Percentiles rank a stretch among this genome's conserved stretches.
phyloP scores from a whole-genome alignment of 73 alveolate species.

The Paramecium biaurelia region DNA sequence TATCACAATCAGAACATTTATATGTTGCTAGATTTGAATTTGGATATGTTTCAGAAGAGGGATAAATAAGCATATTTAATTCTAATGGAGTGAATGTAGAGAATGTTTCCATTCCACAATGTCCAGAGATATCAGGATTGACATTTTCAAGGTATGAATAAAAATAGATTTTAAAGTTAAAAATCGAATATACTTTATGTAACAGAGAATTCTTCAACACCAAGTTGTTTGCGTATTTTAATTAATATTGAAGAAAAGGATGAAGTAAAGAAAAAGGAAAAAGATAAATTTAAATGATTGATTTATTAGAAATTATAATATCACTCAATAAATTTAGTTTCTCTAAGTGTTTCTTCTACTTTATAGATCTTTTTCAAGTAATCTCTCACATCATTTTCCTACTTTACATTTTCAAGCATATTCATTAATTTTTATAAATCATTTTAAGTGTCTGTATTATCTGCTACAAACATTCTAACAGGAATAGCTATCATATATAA shows the following conservation, averaged over 20 bases:
- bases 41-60: slow-evolving; percentile 62
- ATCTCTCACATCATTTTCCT: slow-evolving; percentile 62
- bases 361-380: slow-evolving; percentile 15
- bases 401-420: not conserved
- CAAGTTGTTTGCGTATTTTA: slow-evolving; percentile 36
- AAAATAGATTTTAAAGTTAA: not conserved
- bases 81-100: slow-evolving; percentile 52
- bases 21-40: slow-evolving; percentile 67
- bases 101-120: slow-evolving; percentile 42
- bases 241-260: slow-evolving; percentile 17
- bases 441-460: slow-evolving; percentile 39
- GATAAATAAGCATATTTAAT: slow-evolving; percentile 43
- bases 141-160: slow-evolving; percentile 48
- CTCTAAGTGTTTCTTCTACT: slow-evolving; percentile 52
- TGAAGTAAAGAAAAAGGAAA: slow-evolving; percentile 26
- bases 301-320: not conserved
- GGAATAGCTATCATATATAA: slow-evolving; percentile 9
- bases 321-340: slow-evolving; percentile 56
- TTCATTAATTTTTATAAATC: slow-evolving; percentile 11
- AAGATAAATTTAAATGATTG: slow-evolving; percentile 35
- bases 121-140: slow-evolving; percentile 61
- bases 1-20: slow-evolving; percentile 54
- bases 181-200: slow-evolving; percentile 39
- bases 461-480: slow-evolving; percentile 43
- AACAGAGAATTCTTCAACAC: not conserved